Base-by-base conservation (phyloP, 176 grass and related monocot genomes). In the Stipa capillata region DNA sequence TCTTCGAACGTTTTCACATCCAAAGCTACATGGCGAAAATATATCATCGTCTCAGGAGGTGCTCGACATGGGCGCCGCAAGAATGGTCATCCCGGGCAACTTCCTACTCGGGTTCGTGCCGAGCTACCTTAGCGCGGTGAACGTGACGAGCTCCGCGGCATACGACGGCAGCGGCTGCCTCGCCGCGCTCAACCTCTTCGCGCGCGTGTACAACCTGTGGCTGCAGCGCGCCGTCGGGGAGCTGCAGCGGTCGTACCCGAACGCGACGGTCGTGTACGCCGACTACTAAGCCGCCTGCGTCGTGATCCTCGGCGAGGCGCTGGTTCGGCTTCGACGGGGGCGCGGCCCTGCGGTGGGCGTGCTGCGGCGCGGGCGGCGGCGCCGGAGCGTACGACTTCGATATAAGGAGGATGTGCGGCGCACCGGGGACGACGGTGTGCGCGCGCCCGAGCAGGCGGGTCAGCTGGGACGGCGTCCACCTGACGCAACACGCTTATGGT, bases 401-500 rank as follows among this genome's bases (percentile, higher is more conserved):
- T 7, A 5, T 72, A 1, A 74, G 11, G 4, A 8, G 69, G 62
- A 80, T 83, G 62, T 91, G 91, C 67, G 94, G 94, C 43, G 44
- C 69, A 21, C 77, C 83, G 0, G 86, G 84, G 21, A 59, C 84
- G 28, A 31, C 9, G 2, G 70, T 65, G 49, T 97, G 94, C 85
- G 27, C 41, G 7, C 70, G 85, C 24, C 94, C 90, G 3, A 74
- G 25, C 41, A 48, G 75, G 35, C 63, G 77, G 75, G 48, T 93
- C 9, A 93, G 77, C 73, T 97, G 94, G 91, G 91, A 97, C n/a
- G 94, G 88, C 23, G 75, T 97, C 48, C 94, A 91, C 87, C 57
- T 85, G 40, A 97, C 94, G 49, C 86, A 97, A 57, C 83, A 75
- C 13, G 90, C 84, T 13, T 94, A 97, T 52, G 11, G 12, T 8